Evolutionary conservation across 345 rosid species (phyloP), one percentile per base, ranked within the genome.

Genomic region (Mercurialis annua): DNA sequence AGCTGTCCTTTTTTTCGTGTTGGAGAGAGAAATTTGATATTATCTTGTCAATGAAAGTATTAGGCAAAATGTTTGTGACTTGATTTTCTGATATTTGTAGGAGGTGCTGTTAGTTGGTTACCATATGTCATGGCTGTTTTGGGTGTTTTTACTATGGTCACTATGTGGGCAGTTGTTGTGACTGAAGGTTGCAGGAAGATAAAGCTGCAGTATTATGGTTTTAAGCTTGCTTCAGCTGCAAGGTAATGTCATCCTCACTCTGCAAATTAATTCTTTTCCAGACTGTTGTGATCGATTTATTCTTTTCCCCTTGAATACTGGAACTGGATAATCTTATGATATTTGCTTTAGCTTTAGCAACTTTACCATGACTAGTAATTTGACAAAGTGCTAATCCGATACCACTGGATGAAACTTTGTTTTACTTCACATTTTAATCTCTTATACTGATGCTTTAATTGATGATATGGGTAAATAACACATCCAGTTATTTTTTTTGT

Each of bases 161-260:
- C 98, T 30, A 90, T 93, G 98, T 84, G 87, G 86, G 98, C 98
- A 34, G 94, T 89, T 70, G 84, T 93, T 63, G 90, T 93, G 47
- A 90, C 98, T 15, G 96, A 90, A 80, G 97, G 98, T 71, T 90
- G 94, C 87, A 83, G 98, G 84, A 93, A 93, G 81, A 83, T 93
- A 70, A 93, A 93, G 78, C 79, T 93, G 74, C 97, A 87, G 75
- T 93, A 88, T 63, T 90, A 93, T 80, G 97, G 98, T 61, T 90
- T 93, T 69, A 93, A 90, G 77, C 90, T 90, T 59, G 98, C 98
- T 61, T 93, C 97, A 59, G 77, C 93, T 49, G 84, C 89, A 50
- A 87, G 97, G 98, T 88, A 79, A 67, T 49, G 34, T 57, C 36
- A 36, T 46, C 11, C 27, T 55, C 7, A 29, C 30, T 11, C 16